Percentiles rank a stretch among this genome's conserved stretches.
Evolutionary conservation across 129 eudicot genomes (phyloP).

Genomic region (Scalesia atractyloides): DNA sequence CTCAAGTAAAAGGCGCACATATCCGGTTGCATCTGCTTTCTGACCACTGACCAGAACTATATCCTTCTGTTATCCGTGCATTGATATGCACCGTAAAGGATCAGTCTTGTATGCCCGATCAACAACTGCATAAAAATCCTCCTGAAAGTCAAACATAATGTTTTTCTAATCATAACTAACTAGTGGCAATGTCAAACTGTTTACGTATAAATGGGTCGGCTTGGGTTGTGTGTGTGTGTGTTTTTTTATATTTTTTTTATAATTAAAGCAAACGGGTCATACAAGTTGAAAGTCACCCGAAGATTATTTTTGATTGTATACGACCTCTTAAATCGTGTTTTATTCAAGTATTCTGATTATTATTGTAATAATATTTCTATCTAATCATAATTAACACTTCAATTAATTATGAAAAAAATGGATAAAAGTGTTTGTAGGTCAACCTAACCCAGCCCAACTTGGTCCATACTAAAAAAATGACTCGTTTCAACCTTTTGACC

Average conservation of each 20-base stretch:
- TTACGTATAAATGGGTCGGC: neutral
- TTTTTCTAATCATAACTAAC: neutral
- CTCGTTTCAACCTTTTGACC: constrained; percentile 1
- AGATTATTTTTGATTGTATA: too few relatives aligned
- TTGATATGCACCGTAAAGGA: constrained; percentile 65
- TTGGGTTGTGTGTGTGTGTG: too few relatives aligned
- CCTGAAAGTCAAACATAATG: constrained; percentile 43
- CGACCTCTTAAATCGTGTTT: too few relatives aligned
- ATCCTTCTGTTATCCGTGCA: constrained; percentile 93
- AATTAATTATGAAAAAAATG: too few relatives aligned
- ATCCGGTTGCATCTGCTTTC: constrained; percentile 97
- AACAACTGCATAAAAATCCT: constrained; percentile 86
- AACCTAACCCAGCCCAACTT: too few relatives aligned
- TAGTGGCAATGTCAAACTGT: neutral
- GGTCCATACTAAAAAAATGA: neutral
- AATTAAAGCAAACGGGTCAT: too few relatives aligned
- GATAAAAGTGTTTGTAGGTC: too few relatives aligned
- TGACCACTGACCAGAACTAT: constrained; percentile 81
- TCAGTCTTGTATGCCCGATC: constrained; percentile 93
- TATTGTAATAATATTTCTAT: too few relatives aligned
- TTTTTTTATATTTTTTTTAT: too few relatives aligned
- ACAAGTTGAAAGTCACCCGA: too few relatives aligned
- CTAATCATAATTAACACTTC: too few relatives aligned
- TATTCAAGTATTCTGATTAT: too few relatives aligned
- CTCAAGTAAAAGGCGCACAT: constrained; percentile 87